Evolutionary conservation across 1,139 yeast genomes (phyloP).

Genomic region (Yamadazyma epiphylla): DNA sequence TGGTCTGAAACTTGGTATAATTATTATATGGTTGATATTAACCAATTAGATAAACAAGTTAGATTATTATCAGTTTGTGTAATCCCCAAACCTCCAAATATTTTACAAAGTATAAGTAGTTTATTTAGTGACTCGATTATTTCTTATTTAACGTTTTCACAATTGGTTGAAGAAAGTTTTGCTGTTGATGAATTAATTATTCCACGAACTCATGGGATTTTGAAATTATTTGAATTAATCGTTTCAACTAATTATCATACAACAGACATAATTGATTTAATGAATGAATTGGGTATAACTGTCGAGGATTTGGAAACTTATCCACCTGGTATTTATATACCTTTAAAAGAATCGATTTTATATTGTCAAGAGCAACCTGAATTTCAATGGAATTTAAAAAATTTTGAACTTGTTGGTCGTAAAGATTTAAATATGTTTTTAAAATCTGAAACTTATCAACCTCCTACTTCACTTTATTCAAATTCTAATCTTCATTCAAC

Average conservation of each 20-base stretch:
- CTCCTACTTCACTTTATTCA: conserved; percentile 16
- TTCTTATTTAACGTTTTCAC: conserved; percentile 65
- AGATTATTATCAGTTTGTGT: conserved; percentile 42
- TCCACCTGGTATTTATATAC: conserved; percentile 69
- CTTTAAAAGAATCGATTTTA: conserved; percentile 58
- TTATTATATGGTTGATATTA: conserved; percentile 44
- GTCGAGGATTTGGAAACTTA: conserved; percentile 57
- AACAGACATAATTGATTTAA: conserved; percentile 52
- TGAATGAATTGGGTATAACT: conserved; percentile 54
- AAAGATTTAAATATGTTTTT: conserved; percentile 51
- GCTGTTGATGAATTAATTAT: conserved; percentile 56
- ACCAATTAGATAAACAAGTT: conserved; percentile 19
- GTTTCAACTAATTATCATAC: conserved; percentile 52
- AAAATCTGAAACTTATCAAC: conserved; percentile 13
- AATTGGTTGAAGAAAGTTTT: conserved; percentile 62
- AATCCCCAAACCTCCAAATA: conserved; percentile 50
- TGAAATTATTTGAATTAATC: conserved; percentile 59
- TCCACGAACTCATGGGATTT: conserved; percentile 58
- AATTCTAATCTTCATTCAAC: conserved; percentile 7
- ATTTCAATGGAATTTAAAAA: conserved; percentile 45
- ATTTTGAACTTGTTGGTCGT: conserved; percentile 62
- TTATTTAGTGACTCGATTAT: conserved; percentile 42
- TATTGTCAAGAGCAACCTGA: conserved; percentile 55
- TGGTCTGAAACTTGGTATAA: conserved; percentile 70
- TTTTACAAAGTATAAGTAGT: conserved; percentile 51